These are phyloP conservation scores for Didymella lethalis DNA, from an alignment of 2,329 filamentous ascomycete genomes.

Conservation along the genomic window DNA sequence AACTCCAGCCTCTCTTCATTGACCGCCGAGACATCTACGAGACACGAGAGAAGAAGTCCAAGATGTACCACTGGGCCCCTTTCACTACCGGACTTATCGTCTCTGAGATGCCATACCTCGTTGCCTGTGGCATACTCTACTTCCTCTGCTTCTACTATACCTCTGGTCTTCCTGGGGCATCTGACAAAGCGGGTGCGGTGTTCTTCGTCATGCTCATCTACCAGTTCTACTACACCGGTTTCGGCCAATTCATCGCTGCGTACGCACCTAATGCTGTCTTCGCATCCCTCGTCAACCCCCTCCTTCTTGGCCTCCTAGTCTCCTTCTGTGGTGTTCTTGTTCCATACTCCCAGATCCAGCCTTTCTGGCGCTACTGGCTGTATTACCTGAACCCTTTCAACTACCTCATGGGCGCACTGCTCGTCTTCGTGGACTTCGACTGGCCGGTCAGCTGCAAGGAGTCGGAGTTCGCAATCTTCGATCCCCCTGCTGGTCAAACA, in stretches of 20 bases:
- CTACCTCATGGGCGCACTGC: slow-evolving; percentile 53
- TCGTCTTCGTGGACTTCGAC: slow-evolving; percentile 54
- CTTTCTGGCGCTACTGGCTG: slow-evolving; percentile 69
- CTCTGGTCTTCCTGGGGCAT: slow-evolving; percentile 41
- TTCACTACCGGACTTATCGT: slow-evolving; percentile 75
- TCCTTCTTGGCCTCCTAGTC: slow-evolving; percentile 32
- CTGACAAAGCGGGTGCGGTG: slow-evolving; percentile 63
- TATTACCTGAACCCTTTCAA: slow-evolving; percentile 55
- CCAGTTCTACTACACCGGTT: slow-evolving; percentile 55
- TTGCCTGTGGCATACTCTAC: slow-evolving; percentile 67
- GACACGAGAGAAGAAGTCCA: slow-evolving; percentile 67
- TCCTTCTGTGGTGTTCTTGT: slow-evolving; percentile 66
- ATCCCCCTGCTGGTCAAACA: slow-evolving; percentile 61
- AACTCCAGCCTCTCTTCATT: slow-evolving; percentile 56
- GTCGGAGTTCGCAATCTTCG: slow-evolving; percentile 53
- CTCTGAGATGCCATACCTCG: slow-evolving; percentile 72
- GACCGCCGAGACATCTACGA: slow-evolving; percentile 60
- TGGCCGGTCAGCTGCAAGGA: slow-evolving; percentile 50
- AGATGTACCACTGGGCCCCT: slow-evolving; percentile 75
- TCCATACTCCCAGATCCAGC: slow-evolving; percentile 66
- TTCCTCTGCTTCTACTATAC: slow-evolving; percentile 73
- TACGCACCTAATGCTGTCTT: slow-evolving; percentile 55
- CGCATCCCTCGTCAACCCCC: slow-evolving; percentile 61
- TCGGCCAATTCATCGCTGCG: slow-evolving; percentile 65
- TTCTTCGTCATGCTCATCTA: slow-evolving; percentile 64